These are phyloP conservation scores for Coniochaeta hoffmannii DNA, from an alignment of 2,329 filamentous ascomycete species.

Conservation along the genomic window DNA sequence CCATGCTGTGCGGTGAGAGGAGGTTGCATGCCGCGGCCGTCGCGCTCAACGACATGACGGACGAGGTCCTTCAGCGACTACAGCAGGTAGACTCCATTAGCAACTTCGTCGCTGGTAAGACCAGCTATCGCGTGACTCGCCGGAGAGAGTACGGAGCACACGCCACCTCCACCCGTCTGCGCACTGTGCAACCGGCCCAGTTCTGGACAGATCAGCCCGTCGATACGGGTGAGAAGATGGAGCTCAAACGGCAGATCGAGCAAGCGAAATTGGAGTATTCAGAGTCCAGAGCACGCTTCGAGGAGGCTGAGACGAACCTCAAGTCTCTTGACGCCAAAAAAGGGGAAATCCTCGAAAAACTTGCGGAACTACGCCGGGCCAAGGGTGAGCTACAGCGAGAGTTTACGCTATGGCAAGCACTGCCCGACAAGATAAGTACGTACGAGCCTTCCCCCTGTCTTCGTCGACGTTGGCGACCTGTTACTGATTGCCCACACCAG, in stretches of 20 bases:
- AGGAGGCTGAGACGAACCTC: constrained; percentile 27
- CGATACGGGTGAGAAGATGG: constrained; percentile 56
- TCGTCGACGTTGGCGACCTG: not conserved
- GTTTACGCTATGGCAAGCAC: constrained; percentile 53
- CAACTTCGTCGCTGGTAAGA: constrained; percentile 62
- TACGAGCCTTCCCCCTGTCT: constrained; percentile 1
- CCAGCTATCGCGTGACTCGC: constrained; percentile 57
- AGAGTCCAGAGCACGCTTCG: constrained; percentile 24
- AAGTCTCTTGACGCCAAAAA: constrained; percentile 35
- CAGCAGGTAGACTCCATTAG: constrained; percentile 48
- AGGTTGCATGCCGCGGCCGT: constrained; percentile 63
- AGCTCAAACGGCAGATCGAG: constrained; percentile 46
- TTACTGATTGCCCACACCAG: constrained; percentile 12
- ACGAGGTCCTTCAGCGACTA: constrained; percentile 62
- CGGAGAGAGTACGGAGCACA: constrained; percentile 73
- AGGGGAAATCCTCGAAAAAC: constrained; percentile 26
- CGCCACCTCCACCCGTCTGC: constrained; percentile 63
- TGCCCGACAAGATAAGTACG: constrained; percentile 67
- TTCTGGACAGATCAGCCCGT: constrained; percentile 75
- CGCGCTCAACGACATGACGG: constrained; percentile 52
- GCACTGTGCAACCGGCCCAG: constrained; percentile 49
- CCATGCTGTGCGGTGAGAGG: constrained; percentile 76
- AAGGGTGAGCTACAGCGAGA: constrained; percentile 63
- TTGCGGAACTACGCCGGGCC: constrained; percentile 41
- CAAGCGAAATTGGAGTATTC: constrained; percentile 30